phyloP scores from a whole-genome alignment of 176 grass and related monocot genomes.

The Avena sativa region DNA sequence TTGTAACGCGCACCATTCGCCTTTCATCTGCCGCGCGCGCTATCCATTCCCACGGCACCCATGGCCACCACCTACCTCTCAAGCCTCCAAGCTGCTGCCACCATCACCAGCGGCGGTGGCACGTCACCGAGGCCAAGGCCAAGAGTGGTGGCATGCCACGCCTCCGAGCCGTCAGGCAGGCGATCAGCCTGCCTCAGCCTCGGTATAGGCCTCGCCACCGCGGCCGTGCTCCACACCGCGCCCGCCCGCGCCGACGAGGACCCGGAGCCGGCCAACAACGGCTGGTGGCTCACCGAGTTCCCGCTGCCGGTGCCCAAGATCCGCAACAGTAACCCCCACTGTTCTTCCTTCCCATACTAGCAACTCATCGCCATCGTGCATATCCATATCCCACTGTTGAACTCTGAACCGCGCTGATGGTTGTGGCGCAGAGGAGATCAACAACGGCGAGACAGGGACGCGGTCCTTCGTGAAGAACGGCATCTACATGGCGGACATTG shows the following conservation, averaged over 20 bases:
- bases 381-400: not conserved
- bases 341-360: not conserved
- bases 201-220: constrained; percentile 46
- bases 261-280: constrained; percentile 62
- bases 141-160: constrained; percentile 10
- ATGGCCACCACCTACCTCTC: constrained; percentile 23
- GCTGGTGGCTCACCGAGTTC: constrained; percentile 80
- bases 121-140: not conserved
- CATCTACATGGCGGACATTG: constrained; percentile 80
- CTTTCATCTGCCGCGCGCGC: not conserved
- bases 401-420: not conserved
- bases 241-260: constrained; percentile 46
- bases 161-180: not conserved
- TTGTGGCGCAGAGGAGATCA: constrained; percentile 64
- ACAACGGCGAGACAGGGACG: constrained; percentile 68
- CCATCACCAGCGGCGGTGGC: not conserved
- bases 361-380: not conserved
- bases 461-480: constrained; percentile 68
- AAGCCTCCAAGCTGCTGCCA: not conserved
- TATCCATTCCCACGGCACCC: constrained; percentile 22
- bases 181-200: constrained; percentile 9
- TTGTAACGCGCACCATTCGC: constrained; percentile 16
- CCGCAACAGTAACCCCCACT: constrained; percentile 53
- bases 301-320: constrained; percentile 69
- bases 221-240: constrained; percentile 43